phyloP scores from a whole-genome alignment of 495 filamentous ascomycete genomes.

The Pyronema domesticum region DNA sequence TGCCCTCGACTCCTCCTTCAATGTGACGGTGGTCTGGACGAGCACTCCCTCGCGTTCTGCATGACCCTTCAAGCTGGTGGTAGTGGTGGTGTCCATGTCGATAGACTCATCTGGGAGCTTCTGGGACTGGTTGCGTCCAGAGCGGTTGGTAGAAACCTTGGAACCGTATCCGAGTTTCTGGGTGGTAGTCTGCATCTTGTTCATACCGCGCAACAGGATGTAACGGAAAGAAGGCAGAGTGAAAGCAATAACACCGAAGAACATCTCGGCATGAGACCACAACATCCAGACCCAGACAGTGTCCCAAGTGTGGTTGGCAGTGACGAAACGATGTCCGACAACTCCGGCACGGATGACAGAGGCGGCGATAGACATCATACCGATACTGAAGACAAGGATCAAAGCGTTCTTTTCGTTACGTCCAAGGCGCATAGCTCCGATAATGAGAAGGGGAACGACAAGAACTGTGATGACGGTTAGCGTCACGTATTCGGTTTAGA shows the following conservation, averaged over 20 bases:
- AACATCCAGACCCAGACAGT: background rate
- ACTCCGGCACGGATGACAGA: background rate
- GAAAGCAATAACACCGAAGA: constrained; percentile 2
- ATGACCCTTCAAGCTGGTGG: background rate
- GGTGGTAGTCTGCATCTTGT: background rate
- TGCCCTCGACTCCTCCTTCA: background rate
- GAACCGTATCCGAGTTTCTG: background rate
- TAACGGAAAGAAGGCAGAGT: background rate
- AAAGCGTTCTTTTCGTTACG: background rate
- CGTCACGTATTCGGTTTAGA: background rate
- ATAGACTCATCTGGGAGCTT: background rate
- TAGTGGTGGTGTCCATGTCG: background rate
- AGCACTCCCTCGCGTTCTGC: background rate
- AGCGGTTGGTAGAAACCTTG: background rate
- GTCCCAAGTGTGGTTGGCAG: constrained; percentile 2
- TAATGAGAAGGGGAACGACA: constrained; percentile 8
- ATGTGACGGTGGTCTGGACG: background rate
- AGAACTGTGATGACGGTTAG: constrained; percentile 1
- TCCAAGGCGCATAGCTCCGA: constrained; percentile 3
- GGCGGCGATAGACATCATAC: background rate
- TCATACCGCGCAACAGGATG: background rate
- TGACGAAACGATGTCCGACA: background rate
- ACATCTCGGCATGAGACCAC: constrained; percentile 2
- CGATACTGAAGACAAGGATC: constrained; percentile 16
- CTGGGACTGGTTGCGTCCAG: background rate